These are phyloP conservation scores for Collybiopsis luxurians DNA, from an alignment of 768 basidiomycete genomes.

Conservation along the genomic window DNA sequence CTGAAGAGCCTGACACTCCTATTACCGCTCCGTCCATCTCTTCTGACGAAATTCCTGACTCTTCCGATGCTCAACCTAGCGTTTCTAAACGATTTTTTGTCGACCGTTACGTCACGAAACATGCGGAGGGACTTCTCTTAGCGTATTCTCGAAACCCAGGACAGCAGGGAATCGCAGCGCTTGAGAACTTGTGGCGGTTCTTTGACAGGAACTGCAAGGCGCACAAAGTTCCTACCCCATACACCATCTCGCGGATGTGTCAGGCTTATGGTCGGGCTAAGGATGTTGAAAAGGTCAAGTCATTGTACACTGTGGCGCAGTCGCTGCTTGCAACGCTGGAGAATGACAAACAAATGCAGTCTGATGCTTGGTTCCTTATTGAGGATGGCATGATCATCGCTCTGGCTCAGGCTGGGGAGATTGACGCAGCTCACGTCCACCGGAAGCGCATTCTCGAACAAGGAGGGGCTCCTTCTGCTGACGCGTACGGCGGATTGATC, in stretches of 20 bases:
- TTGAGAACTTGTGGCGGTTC: background rate
- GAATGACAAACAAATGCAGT: conserved; percentile 43
- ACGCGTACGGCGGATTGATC: conserved; percentile 92
- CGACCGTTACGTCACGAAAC: background rate
- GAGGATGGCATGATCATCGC: conserved; percentile 92
- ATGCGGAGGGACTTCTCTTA: background rate
- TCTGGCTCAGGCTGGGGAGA: conserved; percentile 74
- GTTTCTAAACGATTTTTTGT: background rate
- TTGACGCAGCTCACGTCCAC: conserved; percentile 80
- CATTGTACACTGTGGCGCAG: conserved; percentile 71
- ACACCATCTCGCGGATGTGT: conserved; percentile 60
- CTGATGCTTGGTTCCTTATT: conserved; percentile 66
- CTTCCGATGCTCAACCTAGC: background rate
- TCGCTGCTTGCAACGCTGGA: conserved; percentile 46
- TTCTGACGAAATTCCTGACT: background rate
- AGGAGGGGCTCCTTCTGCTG: conserved; percentile 76
- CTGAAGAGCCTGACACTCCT: background rate
- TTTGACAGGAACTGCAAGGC: background rate
- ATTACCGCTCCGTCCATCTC: background rate
- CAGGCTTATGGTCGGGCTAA: conserved; percentile 62
- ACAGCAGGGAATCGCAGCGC: too few species aligned
- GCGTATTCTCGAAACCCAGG: background rate
- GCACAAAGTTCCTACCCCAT: conserved; percentile 42
- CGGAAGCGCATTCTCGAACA: conserved; percentile 73
- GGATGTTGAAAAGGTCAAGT: conserved; percentile 57